Evolutionary conservation across 306 rosid genomes (phyloP).

Genomic region (Arachis stenosperma): DNA sequence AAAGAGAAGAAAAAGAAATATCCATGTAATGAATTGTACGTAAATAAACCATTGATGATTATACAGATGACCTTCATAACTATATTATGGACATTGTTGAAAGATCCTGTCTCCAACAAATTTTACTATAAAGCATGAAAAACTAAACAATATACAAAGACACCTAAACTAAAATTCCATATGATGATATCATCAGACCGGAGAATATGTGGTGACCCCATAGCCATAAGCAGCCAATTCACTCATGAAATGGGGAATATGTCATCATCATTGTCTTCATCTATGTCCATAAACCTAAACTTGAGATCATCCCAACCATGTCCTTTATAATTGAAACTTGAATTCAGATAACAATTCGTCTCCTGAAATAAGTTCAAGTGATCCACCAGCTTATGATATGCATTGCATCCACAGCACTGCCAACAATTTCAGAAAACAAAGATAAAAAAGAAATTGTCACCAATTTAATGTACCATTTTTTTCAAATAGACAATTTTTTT

Average conservation of each 20-base stretch:
- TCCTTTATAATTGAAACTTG: slow-evolving; percentile 73
- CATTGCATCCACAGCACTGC: slow-evolving; percentile 93
- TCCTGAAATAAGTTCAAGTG: slow-evolving; percentile 92
- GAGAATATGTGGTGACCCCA: slow-evolving; percentile 41
- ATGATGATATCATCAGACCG: slow-evolving; percentile 8
- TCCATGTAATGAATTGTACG: slow-evolving; percentile 32
- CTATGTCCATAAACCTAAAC: slow-evolving; percentile 64
- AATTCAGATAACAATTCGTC: slow-evolving; percentile 82
- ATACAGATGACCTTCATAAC: slow-evolving; percentile 34
- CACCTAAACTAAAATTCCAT: slow-evolving; percentile 41
- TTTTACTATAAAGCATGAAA: slow-evolving; percentile 25
- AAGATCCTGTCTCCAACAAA: slow-evolving; percentile 6
- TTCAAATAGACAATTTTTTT: too few species aligned
- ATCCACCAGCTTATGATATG: slow-evolving; percentile 95
- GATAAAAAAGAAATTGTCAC: too few species aligned
- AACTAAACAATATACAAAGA: slow-evolving; percentile 52
- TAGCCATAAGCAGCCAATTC: slow-evolving; percentile 30
- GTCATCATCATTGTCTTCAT: slow-evolving; percentile 49
- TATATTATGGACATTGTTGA: slow-evolving; percentile 32
- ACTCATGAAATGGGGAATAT: slow-evolving; percentile 61
- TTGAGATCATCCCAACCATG: slow-evolving; percentile 73
- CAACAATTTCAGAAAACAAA: slow-evolving; percentile 26
- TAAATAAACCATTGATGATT: slow-evolving; percentile 27
- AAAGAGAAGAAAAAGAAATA: slow-evolving; percentile 13
- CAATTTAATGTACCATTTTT: too few species aligned